Conservation (phyloP, 257 asterid species). For the Asclepias syriaca region DNA sequence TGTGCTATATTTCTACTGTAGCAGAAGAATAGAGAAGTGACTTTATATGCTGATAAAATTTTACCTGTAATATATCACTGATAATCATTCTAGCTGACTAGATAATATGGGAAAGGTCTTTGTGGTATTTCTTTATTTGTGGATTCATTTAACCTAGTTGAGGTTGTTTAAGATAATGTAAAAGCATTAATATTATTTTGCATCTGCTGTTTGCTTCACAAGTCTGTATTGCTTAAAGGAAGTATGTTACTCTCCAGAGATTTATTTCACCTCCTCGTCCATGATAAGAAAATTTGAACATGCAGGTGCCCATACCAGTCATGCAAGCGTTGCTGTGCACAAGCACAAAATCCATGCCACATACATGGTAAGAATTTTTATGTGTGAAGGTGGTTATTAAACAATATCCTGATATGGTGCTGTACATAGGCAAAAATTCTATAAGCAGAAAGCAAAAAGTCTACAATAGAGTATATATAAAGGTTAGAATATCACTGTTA, state of each 20-base stretch:
- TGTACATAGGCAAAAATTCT: neutral
- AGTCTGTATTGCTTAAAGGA: neutral
- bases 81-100: neutral
- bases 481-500: neutral
- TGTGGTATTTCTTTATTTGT: neutral
- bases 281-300: constrained; percentile 19
- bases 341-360: constrained; percentile 96
- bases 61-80: neutral
- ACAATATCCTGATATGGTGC: neutral
- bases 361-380: constrained; percentile 61
- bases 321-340: constrained; percentile 91
- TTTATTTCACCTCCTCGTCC: neutral
- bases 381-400: constrained; percentile 13
- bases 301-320: constrained; percentile 95
- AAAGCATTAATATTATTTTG: neutral
- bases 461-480: neutral
- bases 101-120: neutral
- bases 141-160: neutral
- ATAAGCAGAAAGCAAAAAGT: neutral
- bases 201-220: neutral
- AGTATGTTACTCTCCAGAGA: neutral
- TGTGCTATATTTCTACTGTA: neutral
- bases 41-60: neutral
- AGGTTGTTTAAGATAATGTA: neutral
- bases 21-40: neutral